Percentiles rank a stretch among this genome's conserved stretches.
Evolutionary conservation across 1,284 basidiomycete genomes (phyloP).

Genomic region (Omphalotus olearius): DNA sequence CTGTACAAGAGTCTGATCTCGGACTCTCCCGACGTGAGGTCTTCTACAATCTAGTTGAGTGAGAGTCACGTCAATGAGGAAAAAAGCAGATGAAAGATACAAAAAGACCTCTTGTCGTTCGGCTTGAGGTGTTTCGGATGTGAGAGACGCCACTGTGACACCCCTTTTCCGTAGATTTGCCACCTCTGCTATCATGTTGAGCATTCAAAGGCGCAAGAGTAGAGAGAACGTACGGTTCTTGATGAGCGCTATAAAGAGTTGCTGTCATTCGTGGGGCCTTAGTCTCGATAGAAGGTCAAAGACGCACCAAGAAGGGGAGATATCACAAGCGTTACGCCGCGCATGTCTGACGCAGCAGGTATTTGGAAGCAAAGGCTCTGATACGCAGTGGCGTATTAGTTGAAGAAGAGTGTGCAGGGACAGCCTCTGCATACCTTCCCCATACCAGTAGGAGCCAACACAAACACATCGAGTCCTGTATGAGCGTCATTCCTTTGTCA

Average conservation of each 20-base stretch:
- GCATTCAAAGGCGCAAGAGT: conserved; percentile 2
- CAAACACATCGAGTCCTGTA: conserved; percentile 67
- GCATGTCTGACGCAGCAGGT: conserved; percentile 69
- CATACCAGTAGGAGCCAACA: conserved; percentile 85
- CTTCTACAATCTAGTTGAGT: conserved; percentile 49
- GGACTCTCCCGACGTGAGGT: conserved; percentile 61
- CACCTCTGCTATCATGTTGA: conserved; percentile 48
- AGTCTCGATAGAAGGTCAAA: not conserved
- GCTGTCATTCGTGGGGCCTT: not conserved
- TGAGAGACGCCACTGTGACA: conserved; percentile 59
- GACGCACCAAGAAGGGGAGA: conserved; percentile 71
- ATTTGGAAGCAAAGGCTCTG: conserved; percentile 86
- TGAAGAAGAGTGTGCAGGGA: not conserved
- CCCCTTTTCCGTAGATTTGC: conserved; percentile 50
- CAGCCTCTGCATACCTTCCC: conserved; percentile 60
- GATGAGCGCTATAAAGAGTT: conserved; percentile 61
- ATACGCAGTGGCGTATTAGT: not conserved
- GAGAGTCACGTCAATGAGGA: not conserved
- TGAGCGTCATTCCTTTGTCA: not conserved
- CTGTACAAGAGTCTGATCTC: conserved; percentile 68
- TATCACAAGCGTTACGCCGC: conserved; percentile 75
- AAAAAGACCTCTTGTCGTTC: conserved; percentile 53
- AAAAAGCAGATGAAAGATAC: not conserved
- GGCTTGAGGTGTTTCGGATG: conserved; percentile 54
- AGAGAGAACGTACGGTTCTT: conserved; percentile 58